Base-by-base conservation (phyloP, 208 protist species). In the Trypanosoma congolense region DNA sequence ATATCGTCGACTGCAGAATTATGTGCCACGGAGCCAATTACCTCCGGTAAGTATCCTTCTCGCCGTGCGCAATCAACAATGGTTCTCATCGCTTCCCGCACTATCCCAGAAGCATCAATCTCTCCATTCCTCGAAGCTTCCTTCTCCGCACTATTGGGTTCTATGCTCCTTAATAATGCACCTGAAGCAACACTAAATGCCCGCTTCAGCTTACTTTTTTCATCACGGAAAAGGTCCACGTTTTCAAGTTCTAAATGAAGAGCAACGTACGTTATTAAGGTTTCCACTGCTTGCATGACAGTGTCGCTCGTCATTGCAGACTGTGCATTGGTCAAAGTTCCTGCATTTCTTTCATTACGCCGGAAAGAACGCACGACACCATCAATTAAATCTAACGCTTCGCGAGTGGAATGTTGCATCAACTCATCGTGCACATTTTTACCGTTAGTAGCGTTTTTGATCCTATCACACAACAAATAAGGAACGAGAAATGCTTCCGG, bases 351-450 rank as follows among this genome's bases (percentile, higher is more conserved):
- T n/a, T 36, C 30, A 21, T 10, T n/a, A 2, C 24, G 28, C 1
- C 18, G 44, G 25, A 25, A 12, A 31, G 33, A 8, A 22, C 19
- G 2, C 3, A 53, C 25, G 35, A 45, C 10, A 43, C 21, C 12
- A 28, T 53, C 31, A 3, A 53, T 46, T 24, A 61, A n/a, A 12
- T 61, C 33, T 31, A 61, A 8, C 1, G 25, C 26, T 30, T 45
- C 22, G 14, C 35, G 12, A 3, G 35, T 19, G 1, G n/a, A n/a
- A 0, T 24, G 36, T 2, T 56, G 57, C 14, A 49, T 2, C 24
- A 54, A 36, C 26, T n/a, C 38, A 6, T 2, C 21, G 0, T 36
- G 10, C 25, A 56, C 8, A 41, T 54, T 26, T 56, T 18, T 14
- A 1, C 18, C 29, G 1, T 41, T 24, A 18, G 14, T 19, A 4